Percentiles rank a stretch among this genome's conserved stretches.
These are phyloP conservation scores for Sarocladiaceae sp. DNA, from an alignment of 2,329 filamentous ascomycete genomes.

Conservation along the genomic window DNA sequence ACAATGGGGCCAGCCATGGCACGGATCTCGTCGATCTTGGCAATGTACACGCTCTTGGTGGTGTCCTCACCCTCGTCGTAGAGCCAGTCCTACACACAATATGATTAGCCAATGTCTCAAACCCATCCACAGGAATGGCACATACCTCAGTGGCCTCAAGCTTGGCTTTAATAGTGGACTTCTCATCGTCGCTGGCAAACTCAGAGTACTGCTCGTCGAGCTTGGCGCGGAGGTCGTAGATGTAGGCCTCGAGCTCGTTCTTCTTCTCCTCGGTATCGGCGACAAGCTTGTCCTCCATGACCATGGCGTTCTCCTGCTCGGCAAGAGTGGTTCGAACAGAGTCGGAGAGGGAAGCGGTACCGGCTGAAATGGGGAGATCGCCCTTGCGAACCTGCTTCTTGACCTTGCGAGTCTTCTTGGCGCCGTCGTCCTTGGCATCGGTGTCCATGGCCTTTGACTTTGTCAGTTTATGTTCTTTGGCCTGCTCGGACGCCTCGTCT, in stretches of 20 bases:
- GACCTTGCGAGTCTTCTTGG: constrained; percentile 91
- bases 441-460: constrained; percentile 74
- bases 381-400: constrained; percentile 99
- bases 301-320: constrained; percentile 86
- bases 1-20: constrained; percentile 84
- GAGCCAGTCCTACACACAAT: constrained; percentile 75
- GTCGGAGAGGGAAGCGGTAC: constrained; percentile 72
- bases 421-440: constrained; percentile 59
- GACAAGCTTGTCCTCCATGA: constrained; percentile 97
- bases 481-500: neutral
- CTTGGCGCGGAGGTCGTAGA: constrained; percentile 95
- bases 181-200: constrained; percentile 87
- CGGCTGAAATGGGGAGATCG: constrained; percentile 80
- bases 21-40: constrained; percentile 95
- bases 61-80: constrained; percentile 96
- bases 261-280: constrained; percentile 99
- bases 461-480: constrained; percentile 14
- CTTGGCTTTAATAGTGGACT: constrained; percentile 76
- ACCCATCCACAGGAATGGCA: constrained; percentile 10
- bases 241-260: constrained; percentile 97
- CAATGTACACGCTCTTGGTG: constrained; percentile 85
- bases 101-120: neutral
- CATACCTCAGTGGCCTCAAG: constrained; percentile 81
- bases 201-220: constrained; percentile 86
- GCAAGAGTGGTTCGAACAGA: constrained; percentile 57